Base-by-base conservation (phyloP, 2,329 filamentous ascomycete genomes). In the Ceratocystis eucalypticola region DNA sequence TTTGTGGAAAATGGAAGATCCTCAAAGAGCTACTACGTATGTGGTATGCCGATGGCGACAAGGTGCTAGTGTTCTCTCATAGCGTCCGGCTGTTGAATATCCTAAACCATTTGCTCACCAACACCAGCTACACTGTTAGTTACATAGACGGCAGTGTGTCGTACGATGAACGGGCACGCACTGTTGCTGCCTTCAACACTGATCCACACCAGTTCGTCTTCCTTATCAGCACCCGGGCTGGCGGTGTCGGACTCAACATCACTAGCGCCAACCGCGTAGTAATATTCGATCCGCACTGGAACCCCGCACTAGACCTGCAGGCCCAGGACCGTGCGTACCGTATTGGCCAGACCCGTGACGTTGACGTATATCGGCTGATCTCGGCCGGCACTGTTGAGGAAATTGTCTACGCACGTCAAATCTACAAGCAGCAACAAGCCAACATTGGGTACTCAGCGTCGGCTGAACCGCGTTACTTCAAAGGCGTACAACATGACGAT, bases 351-450 rank as follows among this genome's bases (percentile, higher is more conserved):
- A 85, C 84, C 0, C 83, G 94, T 22, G 91, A 97, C 72, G 94
- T 99, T 0, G 94, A 99, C 73, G 93, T 97, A 0, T 97, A 96
- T 74, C 86, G 94, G 3, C 83, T 99, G 1, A 85, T 99, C 20
- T 93, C 89, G 1, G 86, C 89, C 1, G 94, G 94, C 0, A 97
- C 94, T 0, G 91, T 99, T 17, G 94, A 99, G 73, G 94, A 99
- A 75, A 94, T 96, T 65, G 91, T 97, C 6, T 99, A 99, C 72
- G 94, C 93, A 0, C 84, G 94, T 5, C 94, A 99, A 72, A 94
- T 99, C 48, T 99, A 99, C 80, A 99, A 99, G 75, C 94, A 99
- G 73, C 94, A 99, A 72, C 94, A 97, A 76, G 93, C 94, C 30
- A 97, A 96, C 72, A 97, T 99, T 67, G 94, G 90, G 0, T 97